These are phyloP conservation scores for Cladophialophora carrionii DNA, from an alignment of 2,329 filamentous ascomycete species.

Conservation along the genomic window DNA sequence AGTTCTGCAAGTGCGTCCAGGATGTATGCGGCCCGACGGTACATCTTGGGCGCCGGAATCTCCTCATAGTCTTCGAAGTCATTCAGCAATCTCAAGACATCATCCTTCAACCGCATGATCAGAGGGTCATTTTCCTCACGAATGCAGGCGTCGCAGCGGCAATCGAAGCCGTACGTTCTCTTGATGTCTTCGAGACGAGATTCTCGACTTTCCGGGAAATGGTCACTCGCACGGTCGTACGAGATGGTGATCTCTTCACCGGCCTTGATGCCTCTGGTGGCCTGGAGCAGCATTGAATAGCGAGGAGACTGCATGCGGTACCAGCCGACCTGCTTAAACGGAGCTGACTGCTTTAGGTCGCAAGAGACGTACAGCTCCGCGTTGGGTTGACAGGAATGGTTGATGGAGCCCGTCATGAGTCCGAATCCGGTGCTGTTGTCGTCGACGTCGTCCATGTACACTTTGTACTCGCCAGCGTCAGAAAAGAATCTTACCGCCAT, in stretches of 20 bases:
- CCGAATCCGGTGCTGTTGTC: conserved; percentile 5
- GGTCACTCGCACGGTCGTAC: conserved; percentile 29
- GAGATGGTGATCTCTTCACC: conserved; percentile 40
- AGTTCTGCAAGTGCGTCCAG: conserved; percentile 18
- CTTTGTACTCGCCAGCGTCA: neutral
- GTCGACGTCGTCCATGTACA: neutral
- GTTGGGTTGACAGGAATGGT: conserved; percentile 26
- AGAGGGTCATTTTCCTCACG: conserved; percentile 7
- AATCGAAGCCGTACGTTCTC: conserved; percentile 37
- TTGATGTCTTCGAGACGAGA: conserved; percentile 12
- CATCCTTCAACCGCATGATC: conserved; percentile 9
- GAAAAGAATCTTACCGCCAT: conserved; percentile 3
- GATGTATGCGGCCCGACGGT: conserved; percentile 8
- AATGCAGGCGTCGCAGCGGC: conserved; percentile 38
- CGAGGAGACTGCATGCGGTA: neutral
- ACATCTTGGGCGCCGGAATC: neutral
- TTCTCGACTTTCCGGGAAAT: conserved; percentile 1
- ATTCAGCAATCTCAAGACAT: conserved; percentile 10
- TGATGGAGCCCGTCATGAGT: conserved; percentile 16
- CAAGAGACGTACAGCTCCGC: conserved; percentile 1
- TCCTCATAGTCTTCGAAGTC: neutral
- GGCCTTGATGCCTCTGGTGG: conserved; percentile 28
- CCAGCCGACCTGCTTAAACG: neutral
- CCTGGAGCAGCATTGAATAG: conserved; percentile 7
- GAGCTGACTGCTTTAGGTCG: neutral